A percentile compares a stretch with the other conserved stretches of the same genome.
Conservation (phyloP, 2,329 filamentous ascomycete species). For the Colletotrichum euphorbiae region DNA sequence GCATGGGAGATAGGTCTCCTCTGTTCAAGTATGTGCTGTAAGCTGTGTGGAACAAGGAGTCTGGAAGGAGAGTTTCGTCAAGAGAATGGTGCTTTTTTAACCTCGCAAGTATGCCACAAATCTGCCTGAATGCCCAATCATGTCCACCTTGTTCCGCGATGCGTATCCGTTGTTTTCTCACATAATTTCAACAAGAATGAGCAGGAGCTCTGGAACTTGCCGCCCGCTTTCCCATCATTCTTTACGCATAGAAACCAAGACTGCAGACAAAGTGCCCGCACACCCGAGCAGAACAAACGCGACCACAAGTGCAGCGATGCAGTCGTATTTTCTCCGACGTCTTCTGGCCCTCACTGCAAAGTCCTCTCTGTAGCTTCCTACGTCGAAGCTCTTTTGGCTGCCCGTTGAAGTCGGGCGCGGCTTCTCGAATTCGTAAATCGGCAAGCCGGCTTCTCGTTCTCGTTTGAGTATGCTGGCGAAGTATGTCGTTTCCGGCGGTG, state of each 20-base stretch:
- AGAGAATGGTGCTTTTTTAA: too few relatives aligned
- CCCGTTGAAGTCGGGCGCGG: not conserved
- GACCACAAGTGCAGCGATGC: not conserved
- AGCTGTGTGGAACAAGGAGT: not conserved
- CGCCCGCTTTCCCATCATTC: not conserved
- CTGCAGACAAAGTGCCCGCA: conserved; percentile 14
- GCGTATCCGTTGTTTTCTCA: not conserved
- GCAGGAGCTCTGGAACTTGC: not conserved
- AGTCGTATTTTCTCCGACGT: conserved; percentile 5
- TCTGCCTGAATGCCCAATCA: conserved; percentile 3
- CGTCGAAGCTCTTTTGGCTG: not conserved
- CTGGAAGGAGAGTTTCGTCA: too few relatives aligned
- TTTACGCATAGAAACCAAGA: not conserved
- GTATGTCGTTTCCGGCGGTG: conserved; percentile 19
- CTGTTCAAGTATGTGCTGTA: conserved; percentile 40
- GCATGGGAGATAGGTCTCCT: conserved; percentile 49
- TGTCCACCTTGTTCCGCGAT: not conserved
- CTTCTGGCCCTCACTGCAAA: not conserved
- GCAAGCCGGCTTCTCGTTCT: not conserved
- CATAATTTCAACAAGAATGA: too few relatives aligned
- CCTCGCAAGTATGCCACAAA: too few relatives aligned
- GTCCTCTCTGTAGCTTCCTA: not conserved
- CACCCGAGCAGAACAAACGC: not conserved
- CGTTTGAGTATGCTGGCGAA: conserved; percentile 17
- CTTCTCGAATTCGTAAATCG: conserved; percentile 19